Percentiles rank a stretch among this genome's conserved stretches.
These are phyloP conservation scores for Acacia crassicarpa DNA, from an alignment of 306 rosid genomes.

Conservation along the genomic window DNA sequence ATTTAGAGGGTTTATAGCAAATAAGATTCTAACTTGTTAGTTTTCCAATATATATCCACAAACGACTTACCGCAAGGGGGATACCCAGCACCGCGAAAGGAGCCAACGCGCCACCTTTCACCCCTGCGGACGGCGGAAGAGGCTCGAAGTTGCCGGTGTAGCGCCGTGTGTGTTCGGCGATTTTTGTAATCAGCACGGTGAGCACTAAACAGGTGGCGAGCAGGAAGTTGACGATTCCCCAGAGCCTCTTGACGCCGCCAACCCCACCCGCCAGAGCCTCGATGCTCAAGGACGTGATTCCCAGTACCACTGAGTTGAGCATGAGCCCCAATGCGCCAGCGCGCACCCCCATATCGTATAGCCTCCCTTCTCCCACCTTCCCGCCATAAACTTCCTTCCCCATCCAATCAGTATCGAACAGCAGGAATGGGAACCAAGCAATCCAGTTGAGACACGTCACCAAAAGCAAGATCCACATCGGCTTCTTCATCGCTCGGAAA, in stretches of 20 bases:
- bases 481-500: slow-evolving; percentile 37
- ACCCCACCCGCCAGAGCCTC: slow-evolving; percentile 46
- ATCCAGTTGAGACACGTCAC: slow-evolving; percentile 77
- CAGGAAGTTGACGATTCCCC: slow-evolving; percentile 71
- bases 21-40: neutral
- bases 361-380: neutral
- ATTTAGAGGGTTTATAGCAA: neutral
- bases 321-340: slow-evolving; percentile 57
- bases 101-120: slow-evolving; percentile 50
- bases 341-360: slow-evolving; percentile 56
- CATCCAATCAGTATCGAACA: slow-evolving; percentile 89
- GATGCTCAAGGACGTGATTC: slow-evolving; percentile 43
- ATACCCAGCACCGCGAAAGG: slow-evolving; percentile 60
- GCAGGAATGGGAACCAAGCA: slow-evolving; percentile 74
- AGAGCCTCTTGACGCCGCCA: slow-evolving; percentile 63
- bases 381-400: slow-evolving; percentile 85
- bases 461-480: slow-evolving; percentile 63
- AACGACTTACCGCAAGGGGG: slow-evolving; percentile 61
- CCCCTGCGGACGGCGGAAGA: slow-evolving; percentile 20
- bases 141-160: neutral
- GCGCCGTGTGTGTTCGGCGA: slow-evolving; percentile 40
- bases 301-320: slow-evolving; percentile 71
- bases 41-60: neutral
- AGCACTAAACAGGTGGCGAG: slow-evolving; percentile 44
- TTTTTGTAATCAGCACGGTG: slow-evolving; percentile 54